These are phyloP conservation scores for Fusarium neocosmosporiellum DNA, from an alignment of 2,329 filamentous ascomycete species.

Conservation along the genomic window DNA sequence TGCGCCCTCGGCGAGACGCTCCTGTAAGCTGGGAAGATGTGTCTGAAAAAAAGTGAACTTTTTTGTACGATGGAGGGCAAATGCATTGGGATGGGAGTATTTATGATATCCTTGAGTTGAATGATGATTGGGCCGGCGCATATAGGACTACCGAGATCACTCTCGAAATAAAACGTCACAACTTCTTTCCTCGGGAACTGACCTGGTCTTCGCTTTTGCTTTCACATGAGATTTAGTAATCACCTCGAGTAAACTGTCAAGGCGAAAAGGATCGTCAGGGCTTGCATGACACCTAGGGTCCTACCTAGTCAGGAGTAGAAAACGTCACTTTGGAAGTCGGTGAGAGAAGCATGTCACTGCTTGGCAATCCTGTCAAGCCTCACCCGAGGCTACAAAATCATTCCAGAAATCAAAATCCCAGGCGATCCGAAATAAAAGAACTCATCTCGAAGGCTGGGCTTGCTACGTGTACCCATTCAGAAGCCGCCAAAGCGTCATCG, in stretches of 20 bases:
- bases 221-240: background rate
- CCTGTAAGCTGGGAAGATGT: conserved; percentile 62
- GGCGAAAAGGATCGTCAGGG: background rate
- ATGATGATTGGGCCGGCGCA: conserved; percentile 40
- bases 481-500: conserved; percentile 20
- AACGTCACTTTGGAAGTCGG: background rate
- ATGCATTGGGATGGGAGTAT: conserved; percentile 29
- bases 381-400: background rate
- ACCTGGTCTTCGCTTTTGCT: background rate
- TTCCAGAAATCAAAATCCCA: background rate
- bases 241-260: background rate
- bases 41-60: background rate
- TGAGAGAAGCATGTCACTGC: background rate
- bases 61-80: conserved; percentile 17
- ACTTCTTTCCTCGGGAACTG: conserved; percentile 38
- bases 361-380: background rate
- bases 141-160: conserved; percentile 43
- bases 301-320: background rate
- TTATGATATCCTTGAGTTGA: conserved; percentile 43
- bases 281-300: background rate
- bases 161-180: conserved; percentile 43
- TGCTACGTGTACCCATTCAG: conserved; percentile 32
- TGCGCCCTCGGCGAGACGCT: conserved; percentile 94
- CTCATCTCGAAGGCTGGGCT: conserved; percentile 20
- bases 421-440: conserved; percentile 7